Base-by-base conservation (phyloP, 2,329 filamentous ascomycete genomes). In the Hymenoscyphus infarciens region DNA sequence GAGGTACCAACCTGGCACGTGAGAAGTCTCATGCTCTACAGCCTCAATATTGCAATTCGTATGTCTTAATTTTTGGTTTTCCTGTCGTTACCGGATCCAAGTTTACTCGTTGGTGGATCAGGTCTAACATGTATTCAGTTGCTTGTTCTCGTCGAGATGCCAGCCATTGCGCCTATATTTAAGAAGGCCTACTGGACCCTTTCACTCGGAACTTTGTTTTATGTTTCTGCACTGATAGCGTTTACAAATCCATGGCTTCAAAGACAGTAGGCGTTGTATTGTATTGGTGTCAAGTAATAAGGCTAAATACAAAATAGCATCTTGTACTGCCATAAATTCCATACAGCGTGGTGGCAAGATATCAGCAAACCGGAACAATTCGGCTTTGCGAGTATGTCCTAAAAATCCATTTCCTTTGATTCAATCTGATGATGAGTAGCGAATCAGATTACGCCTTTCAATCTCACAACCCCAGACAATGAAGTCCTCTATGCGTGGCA, bases 401-500 rank as follows among this genome's bases (percentile, higher is more conserved):
- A 31, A 39, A 6, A 15, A 29, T 42, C 15, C 5, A 35, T 31
- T 35, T 54, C 57, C 62, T 59, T 22, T 33, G 52, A 4, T 60
- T 39, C 19, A 16, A 13, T 42, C 60, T 59, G 33, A 62, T 53
- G 35, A 35, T 39, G 29, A 11, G 0, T 69, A 94, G 90, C 86
- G 73, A 92, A 92, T 69, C 94, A 98, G 77, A 89, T 96, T 2
- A 92, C 91, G 5, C 90, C 94, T 0, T 97, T 98, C 74, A 86
- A 84, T 56, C 77, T 98, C 42, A 78, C 77, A 3, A 95, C 92
- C 0, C 79, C 85, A 1, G 93, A 97, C 74, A 85, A 87, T 45
- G 88, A 93, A 75, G 85, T 80, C 1, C 78, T 98, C 19, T 96
- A 95, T 73, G 90, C 90, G 29, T 98, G 94, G 94, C 94, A 97